Conservation (phyloP, 2,329 filamentous ascomycete genomes). For the Aureobasidium namibiae region DNA sequence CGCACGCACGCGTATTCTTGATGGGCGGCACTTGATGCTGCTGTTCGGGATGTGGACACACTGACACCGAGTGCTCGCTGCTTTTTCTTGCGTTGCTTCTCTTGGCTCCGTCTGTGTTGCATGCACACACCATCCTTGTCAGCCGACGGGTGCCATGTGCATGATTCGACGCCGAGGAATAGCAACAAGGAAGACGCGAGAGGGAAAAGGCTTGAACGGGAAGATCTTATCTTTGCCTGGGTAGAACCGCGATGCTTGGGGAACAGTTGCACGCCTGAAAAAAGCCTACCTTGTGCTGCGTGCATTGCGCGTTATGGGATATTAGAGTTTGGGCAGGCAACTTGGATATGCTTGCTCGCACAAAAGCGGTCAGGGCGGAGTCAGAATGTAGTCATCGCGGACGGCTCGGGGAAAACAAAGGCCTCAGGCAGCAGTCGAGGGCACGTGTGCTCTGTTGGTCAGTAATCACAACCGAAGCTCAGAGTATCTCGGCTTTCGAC, state of each 20-base stretch:
- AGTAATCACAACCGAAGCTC: not conserved
- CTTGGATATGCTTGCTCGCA: not conserved
- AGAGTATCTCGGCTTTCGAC: not conserved
- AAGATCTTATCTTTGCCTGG: not conserved
- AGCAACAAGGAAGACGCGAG: not conserved
- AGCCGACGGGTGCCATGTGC: not conserved
- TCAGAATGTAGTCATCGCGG: no score
- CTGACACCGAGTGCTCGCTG: not conserved
- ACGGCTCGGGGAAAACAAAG: not conserved
- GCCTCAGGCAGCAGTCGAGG: not conserved
- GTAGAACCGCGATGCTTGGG: not conserved
- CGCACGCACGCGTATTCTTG: not conserved
- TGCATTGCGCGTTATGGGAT: not conserved
- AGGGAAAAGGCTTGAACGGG: not conserved
- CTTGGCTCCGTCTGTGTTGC: not conserved
- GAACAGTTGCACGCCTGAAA: not conserved
- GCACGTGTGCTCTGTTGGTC: not conserved
- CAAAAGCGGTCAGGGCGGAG: not conserved
- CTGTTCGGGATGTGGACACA: not conserved
- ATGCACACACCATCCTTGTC: not conserved
- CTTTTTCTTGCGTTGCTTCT: not conserved
- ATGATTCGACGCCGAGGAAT: not conserved
- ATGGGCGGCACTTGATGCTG: not conserved
- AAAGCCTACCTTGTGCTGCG: not conserved
- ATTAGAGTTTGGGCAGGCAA: not conserved